phyloP scores from a whole-genome alignment of 352 stramenopile genomes.

The Thraustochytrium striatum region DNA sequence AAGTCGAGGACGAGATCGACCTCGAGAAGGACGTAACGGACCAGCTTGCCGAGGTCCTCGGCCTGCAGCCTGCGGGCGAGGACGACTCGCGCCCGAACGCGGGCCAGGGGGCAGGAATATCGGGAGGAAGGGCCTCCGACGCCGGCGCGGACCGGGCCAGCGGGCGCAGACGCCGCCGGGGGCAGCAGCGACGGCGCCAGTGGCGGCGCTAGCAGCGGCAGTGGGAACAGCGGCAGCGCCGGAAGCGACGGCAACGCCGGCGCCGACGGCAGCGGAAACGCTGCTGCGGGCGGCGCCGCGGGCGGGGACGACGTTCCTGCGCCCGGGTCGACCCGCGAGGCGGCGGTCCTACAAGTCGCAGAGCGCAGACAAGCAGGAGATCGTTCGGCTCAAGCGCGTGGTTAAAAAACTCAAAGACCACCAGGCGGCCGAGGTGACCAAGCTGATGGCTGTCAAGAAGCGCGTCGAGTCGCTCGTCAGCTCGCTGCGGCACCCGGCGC shows the following conservation, averaged over 20 bases:
- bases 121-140: too few relatives aligned
- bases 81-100: not conserved
- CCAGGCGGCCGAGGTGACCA: constrained; percentile 26
- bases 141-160: not conserved
- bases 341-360: not conserved
- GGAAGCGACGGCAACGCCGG: not conserved
- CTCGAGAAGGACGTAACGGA: not conserved
- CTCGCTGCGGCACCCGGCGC: constrained; percentile 2
- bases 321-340: not conserved
- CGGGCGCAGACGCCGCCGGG: not conserved
- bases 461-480: not conserved
- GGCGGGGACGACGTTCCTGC: not conserved
- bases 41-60: constrained; percentile 24
- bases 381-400: constrained; percentile 23
- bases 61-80: not conserved
- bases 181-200: too few relatives aligned
- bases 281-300: not conserved
- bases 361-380: constrained; percentile 32
- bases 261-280: not conserved
- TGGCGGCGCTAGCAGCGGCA: too few relatives aligned
- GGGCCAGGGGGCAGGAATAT: too few relatives aligned
- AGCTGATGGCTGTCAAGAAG: constrained; percentile 35
- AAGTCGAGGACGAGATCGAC: constrained; percentile 14
- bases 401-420: constrained; percentile 44
- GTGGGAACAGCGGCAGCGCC: not conserved